A percentile compares a stretch with the other conserved stretches of the same genome.
These are phyloP conservation scores for Diutina sp. DNA, from an alignment of 1,139 yeast genomes.

Conservation along the genomic window DNA sequence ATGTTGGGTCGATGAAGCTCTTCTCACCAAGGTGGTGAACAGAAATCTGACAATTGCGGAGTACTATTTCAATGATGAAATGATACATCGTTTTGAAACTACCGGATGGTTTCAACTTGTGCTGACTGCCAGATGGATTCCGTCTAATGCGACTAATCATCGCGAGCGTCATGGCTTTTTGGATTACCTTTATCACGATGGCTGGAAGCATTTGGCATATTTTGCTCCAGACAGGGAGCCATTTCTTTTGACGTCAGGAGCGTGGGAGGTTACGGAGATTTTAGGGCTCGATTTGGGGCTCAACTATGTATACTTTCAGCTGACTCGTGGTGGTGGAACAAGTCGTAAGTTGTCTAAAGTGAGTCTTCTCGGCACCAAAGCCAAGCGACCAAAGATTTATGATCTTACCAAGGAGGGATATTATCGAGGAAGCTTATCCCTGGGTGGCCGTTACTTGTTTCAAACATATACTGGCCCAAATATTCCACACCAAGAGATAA, in stretches of 20 bases:
- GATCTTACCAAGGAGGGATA: constrained; percentile 48
- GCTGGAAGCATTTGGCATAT: constrained; percentile 44
- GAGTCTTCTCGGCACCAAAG: constrained; percentile 15
- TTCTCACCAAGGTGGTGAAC: neutral
- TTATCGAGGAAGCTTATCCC: constrained; percentile 54
- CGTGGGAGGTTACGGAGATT: constrained; percentile 32
- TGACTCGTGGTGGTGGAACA: neutral
- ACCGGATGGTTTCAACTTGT: constrained; percentile 69
- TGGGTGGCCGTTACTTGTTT: constrained; percentile 51
- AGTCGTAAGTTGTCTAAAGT: neutral
- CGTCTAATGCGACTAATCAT: constrained; percentile 37
- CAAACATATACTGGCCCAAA: constrained; percentile 53
- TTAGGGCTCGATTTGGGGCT: constrained; percentile 28
- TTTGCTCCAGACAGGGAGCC: constrained; percentile 40
- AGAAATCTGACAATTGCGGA: neutral
- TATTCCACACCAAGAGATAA: constrained; percentile 51
- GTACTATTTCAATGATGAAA: neutral
- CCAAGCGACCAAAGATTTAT: constrained; percentile 37
- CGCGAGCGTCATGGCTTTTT: constrained; percentile 38
- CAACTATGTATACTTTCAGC: constrained; percentile 28
- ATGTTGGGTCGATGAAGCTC: constrained; percentile 26
- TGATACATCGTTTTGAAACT: constrained; percentile 9
- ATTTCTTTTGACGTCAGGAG: constrained; percentile 32
- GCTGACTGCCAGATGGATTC: constrained; percentile 57
- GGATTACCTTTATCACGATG: constrained; percentile 38